A percentile compares a stretch with the other conserved stretches of the same genome.
Conservation (phyloP, 768 basidiomycete species). For the Mycena olivaceomarginata region DNA sequence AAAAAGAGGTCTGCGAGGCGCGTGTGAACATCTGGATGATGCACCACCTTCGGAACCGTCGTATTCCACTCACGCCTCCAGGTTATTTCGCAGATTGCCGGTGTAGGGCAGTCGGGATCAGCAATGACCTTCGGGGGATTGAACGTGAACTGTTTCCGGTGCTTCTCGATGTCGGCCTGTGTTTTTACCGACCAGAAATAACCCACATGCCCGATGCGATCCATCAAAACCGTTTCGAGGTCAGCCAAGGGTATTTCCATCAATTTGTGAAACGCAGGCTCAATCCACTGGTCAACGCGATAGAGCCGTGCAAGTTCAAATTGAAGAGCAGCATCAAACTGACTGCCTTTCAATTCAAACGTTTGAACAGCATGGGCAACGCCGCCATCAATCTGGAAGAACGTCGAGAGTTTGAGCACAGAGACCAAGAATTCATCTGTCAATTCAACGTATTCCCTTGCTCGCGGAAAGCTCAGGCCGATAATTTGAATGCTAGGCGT, state of each 20-base stretch:
- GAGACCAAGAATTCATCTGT: conserved; percentile 15
- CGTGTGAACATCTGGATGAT: no score
- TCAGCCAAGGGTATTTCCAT: background rate
- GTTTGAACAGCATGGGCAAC: background rate
- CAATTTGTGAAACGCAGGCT: background rate
- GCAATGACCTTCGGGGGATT: background rate
- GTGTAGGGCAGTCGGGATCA: no score
- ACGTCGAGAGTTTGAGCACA: background rate
- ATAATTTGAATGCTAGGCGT: no score
- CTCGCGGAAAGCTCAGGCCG: no score
- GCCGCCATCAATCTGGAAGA: conserved; percentile 8
- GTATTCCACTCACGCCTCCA: no score
- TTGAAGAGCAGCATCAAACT: conserved; percentile 2
- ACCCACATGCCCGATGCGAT: background rate
- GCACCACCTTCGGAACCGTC: no score
- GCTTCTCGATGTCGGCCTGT: background rate
- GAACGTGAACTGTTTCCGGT: conserved; percentile 2
- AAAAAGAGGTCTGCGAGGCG: no score
- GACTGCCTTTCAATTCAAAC: background rate
- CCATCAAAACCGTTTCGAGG: background rate
- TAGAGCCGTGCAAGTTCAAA: conserved; percentile 15
- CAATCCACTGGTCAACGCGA: conserved; percentile 6
- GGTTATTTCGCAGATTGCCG: no score
- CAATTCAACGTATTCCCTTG: no score
- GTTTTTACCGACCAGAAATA: conserved; percentile 6